phyloP scores from a whole-genome alignment of 495 filamentous ascomycete genomes.

The Lophiostoma macrostomum region DNA sequence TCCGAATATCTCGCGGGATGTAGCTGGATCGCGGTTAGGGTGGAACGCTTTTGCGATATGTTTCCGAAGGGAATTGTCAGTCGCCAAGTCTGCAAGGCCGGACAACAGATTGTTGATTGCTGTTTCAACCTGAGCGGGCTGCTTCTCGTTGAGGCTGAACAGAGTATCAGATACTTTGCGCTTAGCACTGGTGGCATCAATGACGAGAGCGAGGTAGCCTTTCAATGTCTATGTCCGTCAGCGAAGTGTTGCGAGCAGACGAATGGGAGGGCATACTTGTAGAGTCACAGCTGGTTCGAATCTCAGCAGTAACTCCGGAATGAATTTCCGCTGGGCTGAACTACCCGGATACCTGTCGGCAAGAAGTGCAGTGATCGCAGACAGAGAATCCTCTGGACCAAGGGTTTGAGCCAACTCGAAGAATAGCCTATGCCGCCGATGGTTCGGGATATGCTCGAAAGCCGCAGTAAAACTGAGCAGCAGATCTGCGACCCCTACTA shows the following conservation, averaged over 20 bases:
- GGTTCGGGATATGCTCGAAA: constrained; percentile 88
- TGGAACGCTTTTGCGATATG: constrained; percentile 27
- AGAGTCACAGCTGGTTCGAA: constrained; percentile 59
- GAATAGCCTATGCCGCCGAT: constrained; percentile 78
- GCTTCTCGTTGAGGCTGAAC: constrained; percentile 62
- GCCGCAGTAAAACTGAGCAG: constrained; percentile 88
- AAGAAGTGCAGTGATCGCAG: constrained; percentile 68
- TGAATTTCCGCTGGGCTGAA: constrained; percentile 51
- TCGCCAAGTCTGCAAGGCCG: constrained; percentile 57
- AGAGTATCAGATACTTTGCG: constrained; percentile 65
- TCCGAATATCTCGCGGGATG: constrained; percentile 38
- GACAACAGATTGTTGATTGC: constrained; percentile 61
- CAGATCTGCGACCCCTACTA: constrained; percentile 78
- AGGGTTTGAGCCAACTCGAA: constrained; percentile 75
- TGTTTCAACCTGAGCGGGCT: constrained; percentile 56
- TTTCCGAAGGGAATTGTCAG: constrained; percentile 40
- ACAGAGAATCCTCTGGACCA: constrained; percentile 77
- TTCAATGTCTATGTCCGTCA: constrained; percentile 22
- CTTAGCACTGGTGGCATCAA: constrained; percentile 69
- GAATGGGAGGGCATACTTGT: constrained; percentile 32
- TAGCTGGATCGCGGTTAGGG: constrained; percentile 1
- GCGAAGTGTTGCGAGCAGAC: background rate
- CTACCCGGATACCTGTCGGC: constrained; percentile 63
- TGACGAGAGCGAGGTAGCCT: constrained; percentile 64
- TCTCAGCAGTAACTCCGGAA: constrained; percentile 51